phyloP scores from a whole-genome alignment of 805 yeast species.

The Yarrowia bubula region DNA sequence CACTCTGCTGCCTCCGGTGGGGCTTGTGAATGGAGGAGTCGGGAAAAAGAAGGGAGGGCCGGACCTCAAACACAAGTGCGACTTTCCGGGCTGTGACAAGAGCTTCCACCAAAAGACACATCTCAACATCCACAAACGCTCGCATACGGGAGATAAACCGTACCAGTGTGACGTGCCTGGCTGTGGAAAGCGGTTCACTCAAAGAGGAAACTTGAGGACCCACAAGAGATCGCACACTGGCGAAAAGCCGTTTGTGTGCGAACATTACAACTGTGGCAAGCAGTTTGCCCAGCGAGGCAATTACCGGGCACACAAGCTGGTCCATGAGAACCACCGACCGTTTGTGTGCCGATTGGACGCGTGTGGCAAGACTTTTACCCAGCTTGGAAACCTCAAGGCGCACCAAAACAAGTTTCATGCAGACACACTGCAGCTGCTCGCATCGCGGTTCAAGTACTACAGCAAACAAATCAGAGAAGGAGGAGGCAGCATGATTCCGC shows the following conservation, averaged over 20 bases:
- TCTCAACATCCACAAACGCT: slow-evolving; percentile 81
- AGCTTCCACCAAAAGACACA: slow-evolving; percentile 87
- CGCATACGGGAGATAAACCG: slow-evolving; percentile 85
- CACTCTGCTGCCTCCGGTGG: slow-evolving; percentile 55
- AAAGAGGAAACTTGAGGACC: slow-evolving; percentile 85
- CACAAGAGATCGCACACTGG: slow-evolving; percentile 87
- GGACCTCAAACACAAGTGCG: slow-evolving; percentile 37
- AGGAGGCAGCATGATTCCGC: slow-evolving; percentile 47
- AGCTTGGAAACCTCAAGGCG: slow-evolving; percentile 87
- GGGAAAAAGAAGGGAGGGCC: slow-evolving; percentile 52
- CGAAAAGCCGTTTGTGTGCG: slow-evolving; percentile 84
- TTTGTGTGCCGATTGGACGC: slow-evolving; percentile 74
- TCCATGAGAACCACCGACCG: slow-evolving; percentile 78
- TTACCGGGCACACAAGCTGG: slow-evolving; percentile 79
- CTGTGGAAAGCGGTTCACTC: slow-evolving; percentile 81
- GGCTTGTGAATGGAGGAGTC: slow-evolving; percentile 74
- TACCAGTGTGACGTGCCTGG: slow-evolving; percentile 61
- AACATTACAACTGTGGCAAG: slow-evolving; percentile 56
- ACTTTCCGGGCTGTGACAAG: slow-evolving; percentile 59
- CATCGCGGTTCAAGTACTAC: slow-evolving; percentile 46
- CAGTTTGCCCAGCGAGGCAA: slow-evolving; percentile 88
- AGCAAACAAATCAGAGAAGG: slow-evolving; percentile 27
- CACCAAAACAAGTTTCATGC: slow-evolving; percentile 90
- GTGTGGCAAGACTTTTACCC: slow-evolving; percentile 84
- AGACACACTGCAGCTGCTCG: slow-evolving; percentile 63